Conservation (phyloP, 2,329 filamentous ascomycete genomes). For the Calonectria pseudoreteaudii region DNA sequence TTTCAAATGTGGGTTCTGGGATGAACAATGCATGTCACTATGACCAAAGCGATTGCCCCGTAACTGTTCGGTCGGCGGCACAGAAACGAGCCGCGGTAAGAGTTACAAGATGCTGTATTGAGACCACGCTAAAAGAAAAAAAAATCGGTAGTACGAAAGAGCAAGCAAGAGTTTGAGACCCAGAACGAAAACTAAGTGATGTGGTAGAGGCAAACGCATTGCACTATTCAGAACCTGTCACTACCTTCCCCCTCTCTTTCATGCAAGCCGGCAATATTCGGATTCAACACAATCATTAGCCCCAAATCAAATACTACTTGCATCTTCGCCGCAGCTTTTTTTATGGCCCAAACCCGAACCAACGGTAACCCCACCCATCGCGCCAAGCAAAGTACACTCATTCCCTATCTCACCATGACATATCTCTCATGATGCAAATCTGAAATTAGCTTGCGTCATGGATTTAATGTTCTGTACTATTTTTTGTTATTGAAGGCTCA, state of each 20-base stretch:
- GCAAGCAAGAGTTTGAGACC: not conserved
- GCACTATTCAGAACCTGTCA: not conserved
- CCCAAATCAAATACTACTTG: not conserved
- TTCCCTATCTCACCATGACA: not conserved
- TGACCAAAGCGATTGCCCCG: not conserved
- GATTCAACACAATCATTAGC: not conserved
- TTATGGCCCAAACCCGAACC: not conserved
- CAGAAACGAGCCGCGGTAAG: not conserved
- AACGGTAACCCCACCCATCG: not conserved
- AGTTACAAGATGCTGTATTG: not conserved
- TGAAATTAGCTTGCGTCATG: not conserved
- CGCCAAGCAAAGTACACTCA: not conserved
- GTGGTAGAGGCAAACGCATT: not conserved
- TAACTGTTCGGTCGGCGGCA: not conserved
- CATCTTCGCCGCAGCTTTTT: not conserved
- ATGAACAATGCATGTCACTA: not conserved
- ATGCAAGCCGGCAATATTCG: not conserved
- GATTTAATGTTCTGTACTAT: not conserved
- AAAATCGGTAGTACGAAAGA: not conserved
- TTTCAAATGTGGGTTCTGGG: not conserved
- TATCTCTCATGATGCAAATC: not conserved
- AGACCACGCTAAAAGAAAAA: not conserved
- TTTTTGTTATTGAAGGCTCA: not conserved
- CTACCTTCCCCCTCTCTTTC: not conserved
- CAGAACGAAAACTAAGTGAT: not conserved